Evolutionary conservation across 2,329 filamentous ascomycete species (phyloP).

Genomic region (Bipolaris bicolor): DNA sequence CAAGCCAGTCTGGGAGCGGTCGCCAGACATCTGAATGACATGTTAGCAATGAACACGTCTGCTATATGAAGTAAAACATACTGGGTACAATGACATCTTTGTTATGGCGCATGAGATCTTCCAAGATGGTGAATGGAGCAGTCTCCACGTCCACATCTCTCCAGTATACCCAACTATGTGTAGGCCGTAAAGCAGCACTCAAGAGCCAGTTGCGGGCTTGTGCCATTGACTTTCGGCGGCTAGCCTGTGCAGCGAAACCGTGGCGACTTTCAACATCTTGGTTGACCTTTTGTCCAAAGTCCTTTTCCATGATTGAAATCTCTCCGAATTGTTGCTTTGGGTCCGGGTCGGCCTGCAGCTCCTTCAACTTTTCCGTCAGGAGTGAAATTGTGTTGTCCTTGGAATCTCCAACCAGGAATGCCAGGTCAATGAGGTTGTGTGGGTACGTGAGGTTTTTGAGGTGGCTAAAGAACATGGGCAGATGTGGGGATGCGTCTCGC

Average conservation of each 20-base stretch:
- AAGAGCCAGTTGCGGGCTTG: conserved; percentile 97
- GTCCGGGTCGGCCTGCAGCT: conserved; percentile 80
- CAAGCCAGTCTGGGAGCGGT: conserved; percentile 97
- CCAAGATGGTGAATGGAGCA: conserved; percentile 92
- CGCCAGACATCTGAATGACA: conserved; percentile 77
- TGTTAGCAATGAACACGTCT: conserved; percentile 23
- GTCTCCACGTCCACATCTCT: conserved; percentile 98
- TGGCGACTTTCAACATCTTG: conserved; percentile 98
- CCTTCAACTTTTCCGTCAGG: conserved; percentile 75
- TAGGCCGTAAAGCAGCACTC: conserved; percentile 88
- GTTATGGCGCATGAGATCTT: conserved; percentile 98
- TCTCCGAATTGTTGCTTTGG: conserved; percentile 87
- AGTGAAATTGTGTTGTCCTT: conserved; percentile 86
- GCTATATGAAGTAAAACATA: conserved; percentile 50
- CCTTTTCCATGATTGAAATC: conserved; percentile 97
- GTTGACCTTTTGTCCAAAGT: conserved; percentile 97
- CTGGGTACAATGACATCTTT: conserved; percentile 98
- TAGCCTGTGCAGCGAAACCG: conserved; percentile 94
- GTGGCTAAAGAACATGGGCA: conserved; percentile 99
- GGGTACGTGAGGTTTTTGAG: conserved; percentile 96
- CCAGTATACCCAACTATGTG: conserved; percentile 99
- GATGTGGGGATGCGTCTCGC: conserved; percentile 87
- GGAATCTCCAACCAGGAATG: conserved; percentile 95
- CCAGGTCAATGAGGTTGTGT: conserved; percentile 93
- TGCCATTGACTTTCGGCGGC: conserved; percentile 94